Evolutionary conservation across 202 grass and related monocot genomes (phyloP), one percentile per base, ranked within the genome.

Genomic region (Miscanthus sacchariflorus): DNA sequence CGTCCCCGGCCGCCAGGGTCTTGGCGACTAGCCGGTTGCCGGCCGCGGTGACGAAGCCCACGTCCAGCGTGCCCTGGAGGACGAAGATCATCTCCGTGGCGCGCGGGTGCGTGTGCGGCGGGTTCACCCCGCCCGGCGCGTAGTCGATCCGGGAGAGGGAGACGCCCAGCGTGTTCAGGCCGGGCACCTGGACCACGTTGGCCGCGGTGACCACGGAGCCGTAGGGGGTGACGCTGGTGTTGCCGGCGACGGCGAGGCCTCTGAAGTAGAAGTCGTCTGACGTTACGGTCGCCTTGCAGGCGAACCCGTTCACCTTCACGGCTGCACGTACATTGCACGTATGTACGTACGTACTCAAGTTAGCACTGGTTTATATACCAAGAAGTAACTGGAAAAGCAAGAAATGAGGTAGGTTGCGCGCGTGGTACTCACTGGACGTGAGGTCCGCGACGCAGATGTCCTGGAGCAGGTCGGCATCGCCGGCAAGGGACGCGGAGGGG

Each of bases 221-320:
- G n/a, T n/a, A n/a, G 15, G 25, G 0, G 13, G 12, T 70, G 33
- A 0, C 9, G 67, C 3, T 36, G 4, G 67, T 38, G 68, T 70
- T 70, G 33, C 68, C 68, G 3, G 68, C 5, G 33, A 4, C 33
- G 23, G 56, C 79, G 5, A 95, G 86, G 13, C 91, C 93, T 45
- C 83, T 89, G 91, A 91, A 95, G 45, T 70, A 89, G 81, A 95
- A 95, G 87, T 95, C 93, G 19, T 92, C 88, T 10, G 66, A 75
- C 0, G 86, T 85, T 18, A 85, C 88, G 4, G 85, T 46, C 67
- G 67, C 48, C 86, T 89, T 95, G 86, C 93, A 95, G 0, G 77
- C 46, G 39, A 91, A 95, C 15, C 93, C 91, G 33, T 93, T 95
- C 64, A 93, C 83, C 83, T 93, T 95, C 28, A 93, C 19, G 5